Evolutionary conservation across 495 filamentous ascomycete species (phyloP).

Genomic region (Penicillium argentinense): DNA sequence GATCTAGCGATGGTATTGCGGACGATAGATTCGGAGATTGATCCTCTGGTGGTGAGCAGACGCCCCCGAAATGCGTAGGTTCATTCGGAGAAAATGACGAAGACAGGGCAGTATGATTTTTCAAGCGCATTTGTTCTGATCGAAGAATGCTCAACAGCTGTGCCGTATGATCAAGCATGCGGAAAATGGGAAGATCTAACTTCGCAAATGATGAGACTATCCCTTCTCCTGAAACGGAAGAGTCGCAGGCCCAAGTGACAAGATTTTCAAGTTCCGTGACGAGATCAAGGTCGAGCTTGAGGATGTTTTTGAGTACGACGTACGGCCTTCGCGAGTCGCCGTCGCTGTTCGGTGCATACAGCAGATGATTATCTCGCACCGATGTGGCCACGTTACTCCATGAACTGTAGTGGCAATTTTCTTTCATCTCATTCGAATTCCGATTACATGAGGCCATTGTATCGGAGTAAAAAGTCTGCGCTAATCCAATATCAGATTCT

Average conservation of each 20-base stretch:
- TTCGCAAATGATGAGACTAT: background rate
- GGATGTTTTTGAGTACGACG: slow-evolving; percentile 6
- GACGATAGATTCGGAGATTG: too few relatives aligned
- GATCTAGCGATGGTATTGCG: background rate
- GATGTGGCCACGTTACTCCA: too few relatives aligned
- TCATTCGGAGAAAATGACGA: background rate
- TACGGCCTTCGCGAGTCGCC: too few relatives aligned
- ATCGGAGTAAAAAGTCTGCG: too few relatives aligned
- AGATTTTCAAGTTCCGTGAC: slow-evolving; percentile 17
- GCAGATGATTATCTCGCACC: too few relatives aligned
- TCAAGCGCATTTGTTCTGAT: background rate
- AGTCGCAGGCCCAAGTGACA: too few relatives aligned
- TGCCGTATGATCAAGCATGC: slow-evolving; percentile 19
- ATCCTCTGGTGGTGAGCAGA: too few relatives aligned
- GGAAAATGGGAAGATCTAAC: slow-evolving; percentile 20
- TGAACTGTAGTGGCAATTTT: too few relatives aligned
- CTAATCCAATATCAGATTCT: too few relatives aligned
- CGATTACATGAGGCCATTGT: too few relatives aligned
- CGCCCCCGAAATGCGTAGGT: background rate
- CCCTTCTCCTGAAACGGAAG: background rate
- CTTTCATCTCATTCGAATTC: too few relatives aligned
- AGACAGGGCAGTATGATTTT: too few relatives aligned
- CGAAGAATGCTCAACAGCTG: slow-evolving; percentile 17
- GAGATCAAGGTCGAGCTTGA: slow-evolving; percentile 17
- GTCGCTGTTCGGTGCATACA: background rate